Conservation (phyloP, 2,329 filamentous ascomycete species). For the Fonsecaea multimorphosa region DNA sequence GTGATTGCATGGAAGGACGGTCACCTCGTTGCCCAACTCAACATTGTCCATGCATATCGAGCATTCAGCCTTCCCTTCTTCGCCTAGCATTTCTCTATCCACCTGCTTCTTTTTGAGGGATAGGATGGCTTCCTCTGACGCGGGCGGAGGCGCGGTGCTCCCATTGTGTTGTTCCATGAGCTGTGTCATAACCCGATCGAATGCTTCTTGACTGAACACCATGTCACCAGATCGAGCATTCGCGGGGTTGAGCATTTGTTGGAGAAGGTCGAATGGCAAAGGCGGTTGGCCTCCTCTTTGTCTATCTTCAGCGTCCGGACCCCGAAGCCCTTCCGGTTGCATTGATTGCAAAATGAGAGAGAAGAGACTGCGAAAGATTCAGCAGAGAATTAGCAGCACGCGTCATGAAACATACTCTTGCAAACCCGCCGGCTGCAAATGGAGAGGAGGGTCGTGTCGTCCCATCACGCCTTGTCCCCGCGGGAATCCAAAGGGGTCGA, state of each 20-base stretch:
- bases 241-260: slow-evolving; percentile 47
- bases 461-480: neutral
- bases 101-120: slow-evolving; percentile 74
- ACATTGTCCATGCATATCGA: slow-evolving; percentile 94
- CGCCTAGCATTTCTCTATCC: slow-evolving; percentile 71
- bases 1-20: slow-evolving; percentile 83
- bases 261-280: slow-evolving; percentile 55
- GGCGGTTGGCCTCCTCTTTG: slow-evolving; percentile 26
- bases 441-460: slow-evolving; percentile 7
- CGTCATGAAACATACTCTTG: slow-evolving; percentile 31
- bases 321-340: slow-evolving; percentile 16
- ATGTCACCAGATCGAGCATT: slow-evolving; percentile 70
- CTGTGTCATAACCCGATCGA: slow-evolving; percentile 85
- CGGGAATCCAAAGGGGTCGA: slow-evolving; percentile 22
- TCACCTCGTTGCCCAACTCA: slow-evolving; percentile 72
- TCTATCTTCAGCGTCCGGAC: slow-evolving; percentile 13
- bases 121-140: slow-evolving; percentile 74
- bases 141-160: slow-evolving; percentile 79
- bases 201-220: slow-evolving; percentile 86
- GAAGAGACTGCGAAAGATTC: slow-evolving; percentile 29
- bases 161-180: slow-evolving; percentile 81
- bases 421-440: slow-evolving; percentile 25
- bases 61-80: slow-evolving; percentile 76
- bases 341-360: slow-evolving; percentile 37
- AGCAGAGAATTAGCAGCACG: neutral